Percentiles rank a stretch among this genome's conserved stretches.
Conservation (phyloP, 352 stramenopile genomes). For the Phytophthora brassicae region DNA sequence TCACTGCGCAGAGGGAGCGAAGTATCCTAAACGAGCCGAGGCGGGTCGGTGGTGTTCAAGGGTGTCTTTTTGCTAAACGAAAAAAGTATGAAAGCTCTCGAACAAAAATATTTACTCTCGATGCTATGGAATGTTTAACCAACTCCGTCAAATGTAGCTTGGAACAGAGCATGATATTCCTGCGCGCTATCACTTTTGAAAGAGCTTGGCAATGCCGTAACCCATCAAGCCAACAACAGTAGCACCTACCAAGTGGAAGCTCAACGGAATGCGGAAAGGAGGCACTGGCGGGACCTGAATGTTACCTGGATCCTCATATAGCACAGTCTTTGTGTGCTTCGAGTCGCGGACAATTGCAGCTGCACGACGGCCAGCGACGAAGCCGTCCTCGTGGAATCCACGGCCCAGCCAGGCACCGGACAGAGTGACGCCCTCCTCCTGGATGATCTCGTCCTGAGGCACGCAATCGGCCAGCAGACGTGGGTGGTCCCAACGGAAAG, state of each 20-base stretch:
- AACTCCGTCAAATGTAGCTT: too few relatives aligned
- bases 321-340: slow-evolving; percentile 63
- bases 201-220: slow-evolving; percentile 63
- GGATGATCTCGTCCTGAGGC: slow-evolving; percentile 84
- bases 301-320: slow-evolving; percentile 88
- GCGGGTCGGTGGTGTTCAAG: not conserved
- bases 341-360: slow-evolving; percentile 78
- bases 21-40: not conserved
- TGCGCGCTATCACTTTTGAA: slow-evolving; percentile 51
- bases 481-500: slow-evolving; percentile 87
- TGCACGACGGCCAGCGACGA: slow-evolving; percentile 78
- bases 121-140: slow-evolving; percentile 4
- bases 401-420: slow-evolving; percentile 81
- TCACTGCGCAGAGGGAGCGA: slow-evolving; percentile 26
- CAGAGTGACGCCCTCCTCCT: slow-evolving; percentile 83
- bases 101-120: slow-evolving; percentile 2
- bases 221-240: slow-evolving; percentile 58
- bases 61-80: not conserved
- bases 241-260: slow-evolving; percentile 58
- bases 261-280: slow-evolving; percentile 70
- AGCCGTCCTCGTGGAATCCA: slow-evolving; percentile 87
- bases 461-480: slow-evolving; percentile 82
- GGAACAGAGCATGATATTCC: slow-evolving; percentile 6
- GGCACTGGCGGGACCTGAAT: slow-evolving; percentile 70
- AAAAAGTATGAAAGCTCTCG: slow-evolving; percentile 4